Evolutionary conservation across 2,329 filamentous ascomycete species (phyloP).

Genomic region (Hypoxylon sp.): DNA sequence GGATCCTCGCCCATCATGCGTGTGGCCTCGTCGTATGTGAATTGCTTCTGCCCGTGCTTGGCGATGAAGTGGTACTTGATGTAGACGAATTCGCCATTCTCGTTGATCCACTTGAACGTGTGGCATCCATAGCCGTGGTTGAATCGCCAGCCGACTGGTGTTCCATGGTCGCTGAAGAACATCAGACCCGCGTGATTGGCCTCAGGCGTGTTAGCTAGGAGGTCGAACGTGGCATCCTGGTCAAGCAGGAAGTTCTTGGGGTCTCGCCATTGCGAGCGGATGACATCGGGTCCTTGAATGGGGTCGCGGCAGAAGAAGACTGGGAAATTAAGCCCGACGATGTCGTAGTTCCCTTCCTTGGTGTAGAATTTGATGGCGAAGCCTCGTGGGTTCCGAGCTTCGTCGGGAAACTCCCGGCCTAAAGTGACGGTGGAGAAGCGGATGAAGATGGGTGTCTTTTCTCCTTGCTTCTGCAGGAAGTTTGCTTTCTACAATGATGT

Average conservation of each 20-base stretch:
- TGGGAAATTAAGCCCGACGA: slow-evolving; percentile 77
- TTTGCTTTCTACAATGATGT: slow-evolving; percentile 26
- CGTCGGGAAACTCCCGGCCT: slow-evolving; percentile 54
- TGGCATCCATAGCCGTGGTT: slow-evolving; percentile 75
- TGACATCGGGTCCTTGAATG: slow-evolving; percentile 76
- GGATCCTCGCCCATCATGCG: slow-evolving; percentile 62
- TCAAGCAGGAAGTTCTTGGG: slow-evolving; percentile 69
- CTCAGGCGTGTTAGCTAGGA: slow-evolving; percentile 69
- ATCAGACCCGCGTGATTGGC: slow-evolving; percentile 70
- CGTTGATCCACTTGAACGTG: slow-evolving; percentile 72
- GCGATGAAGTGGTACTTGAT: slow-evolving; percentile 71
- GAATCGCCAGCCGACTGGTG: slow-evolving; percentile 69
- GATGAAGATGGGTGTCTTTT: slow-evolving; percentile 63
- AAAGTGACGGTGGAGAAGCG: slow-evolving; percentile 81
- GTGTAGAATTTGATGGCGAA: slow-evolving; percentile 79
- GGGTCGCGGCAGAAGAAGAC: slow-evolving; percentile 81
- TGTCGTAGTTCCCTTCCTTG: slow-evolving; percentile 77
- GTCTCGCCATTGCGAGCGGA: slow-evolving; percentile 79
- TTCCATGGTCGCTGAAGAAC: slow-evolving; percentile 72
- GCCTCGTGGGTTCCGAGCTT: slow-evolving; percentile 70
- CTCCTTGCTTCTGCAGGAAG: slow-evolving; percentile 53
- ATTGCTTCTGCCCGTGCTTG: slow-evolving; percentile 68
- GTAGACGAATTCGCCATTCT: slow-evolving; percentile 72
- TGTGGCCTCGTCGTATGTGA: slow-evolving; percentile 66
- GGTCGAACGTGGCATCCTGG: slow-evolving; percentile 70